Percentiles rank a stretch among this genome's conserved stretches.
Evolutionary conservation across 164 flowering plant genomes (phyloP).

Genomic region (Saururus chinensis): DNA sequence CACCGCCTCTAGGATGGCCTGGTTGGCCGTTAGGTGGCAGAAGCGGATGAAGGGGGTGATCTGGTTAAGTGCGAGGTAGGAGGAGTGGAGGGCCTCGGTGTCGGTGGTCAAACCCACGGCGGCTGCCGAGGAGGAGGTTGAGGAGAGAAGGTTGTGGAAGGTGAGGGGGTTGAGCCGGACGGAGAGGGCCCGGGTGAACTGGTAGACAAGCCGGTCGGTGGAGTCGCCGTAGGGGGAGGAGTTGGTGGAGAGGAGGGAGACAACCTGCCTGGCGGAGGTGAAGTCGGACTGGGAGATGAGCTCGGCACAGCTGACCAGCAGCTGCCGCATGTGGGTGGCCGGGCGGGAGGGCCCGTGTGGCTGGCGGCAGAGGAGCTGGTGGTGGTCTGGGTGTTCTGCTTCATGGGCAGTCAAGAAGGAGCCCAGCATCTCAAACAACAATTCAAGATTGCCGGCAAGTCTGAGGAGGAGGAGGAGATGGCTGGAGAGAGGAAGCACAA

Average conservation of each 20-base stretch:
- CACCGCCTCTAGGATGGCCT: slow-evolving; percentile 79
- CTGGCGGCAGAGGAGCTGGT: slow-evolving; percentile 11
- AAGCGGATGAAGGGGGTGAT: slow-evolving; percentile 83
- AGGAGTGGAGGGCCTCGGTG: slow-evolving; percentile 28
- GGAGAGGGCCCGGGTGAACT: slow-evolving; percentile 55
- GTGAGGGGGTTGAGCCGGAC: slow-evolving; percentile 31
- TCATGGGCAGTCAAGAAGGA: slow-evolving; percentile 18
- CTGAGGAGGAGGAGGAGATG: slow-evolving; percentile 3
- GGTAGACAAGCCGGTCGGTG: slow-evolving; percentile 54
- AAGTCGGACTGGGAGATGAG: slow-evolving; percentile 53
- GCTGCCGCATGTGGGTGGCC: slow-evolving; percentile 44
- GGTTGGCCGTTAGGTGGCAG: slow-evolving; percentile 85
- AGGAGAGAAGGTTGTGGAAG: slow-evolving; percentile 4
- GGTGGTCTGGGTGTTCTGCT: slow-evolving; percentile 21
- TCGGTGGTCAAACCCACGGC: background rate
- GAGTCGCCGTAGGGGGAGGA: slow-evolving; percentile 78
- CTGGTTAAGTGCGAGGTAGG: slow-evolving; percentile 68
- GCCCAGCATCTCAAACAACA: slow-evolving; percentile 19
- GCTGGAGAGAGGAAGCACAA: slow-evolving; percentile 7
- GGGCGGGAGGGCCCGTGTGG: slow-evolving; percentile 16
- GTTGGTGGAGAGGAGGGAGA: slow-evolving; percentile 43
- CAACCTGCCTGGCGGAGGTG: slow-evolving; percentile 48
- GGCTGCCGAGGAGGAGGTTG: slow-evolving; percentile 3
- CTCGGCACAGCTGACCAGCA: slow-evolving; percentile 62
- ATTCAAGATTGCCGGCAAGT: background rate